phyloP scores from a whole-genome alignment of 1,284 basidiomycete species.

The Ustilago nuda region DNA sequence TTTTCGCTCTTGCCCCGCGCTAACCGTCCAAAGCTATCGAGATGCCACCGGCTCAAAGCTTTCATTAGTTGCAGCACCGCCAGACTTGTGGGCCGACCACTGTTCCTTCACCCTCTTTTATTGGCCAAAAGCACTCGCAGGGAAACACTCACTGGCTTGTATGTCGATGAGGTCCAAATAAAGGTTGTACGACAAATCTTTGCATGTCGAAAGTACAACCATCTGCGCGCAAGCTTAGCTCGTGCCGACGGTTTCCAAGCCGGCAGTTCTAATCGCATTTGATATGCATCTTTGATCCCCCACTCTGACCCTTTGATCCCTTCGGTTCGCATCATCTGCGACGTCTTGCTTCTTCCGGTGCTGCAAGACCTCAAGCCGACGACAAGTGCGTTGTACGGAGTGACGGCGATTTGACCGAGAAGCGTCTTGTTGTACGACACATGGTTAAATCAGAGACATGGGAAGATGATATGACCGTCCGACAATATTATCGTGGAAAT shows the following conservation, averaged over 20 bases:
- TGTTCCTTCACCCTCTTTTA: no score
- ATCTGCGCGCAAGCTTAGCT: not conserved
- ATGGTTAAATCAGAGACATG: not conserved
- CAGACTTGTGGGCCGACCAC: no score
- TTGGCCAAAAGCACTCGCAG: no score
- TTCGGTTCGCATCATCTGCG: not conserved
- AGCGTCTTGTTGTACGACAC: not conserved
- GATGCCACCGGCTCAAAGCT: no score
- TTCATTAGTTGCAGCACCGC: no score
- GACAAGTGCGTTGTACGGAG: not conserved
- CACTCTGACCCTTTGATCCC: slow-evolving; percentile 9
- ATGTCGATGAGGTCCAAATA: no score
- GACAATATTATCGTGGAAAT: not conserved
- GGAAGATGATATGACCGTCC: not conserved
- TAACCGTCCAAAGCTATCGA: not conserved
- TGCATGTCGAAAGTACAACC: no score
- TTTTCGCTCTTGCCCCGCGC: not conserved
- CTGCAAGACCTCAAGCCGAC: not conserved
- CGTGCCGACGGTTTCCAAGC: slow-evolving; percentile 7
- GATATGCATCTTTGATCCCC: slow-evolving; percentile 10
- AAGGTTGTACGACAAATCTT: no score
- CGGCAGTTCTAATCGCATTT: slow-evolving; percentile 11
- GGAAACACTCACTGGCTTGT: no score
- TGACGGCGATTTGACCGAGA: not conserved
- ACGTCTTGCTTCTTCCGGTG: not conserved